Conservation (phyloP, 2,329 filamentous ascomycete species). For the Epichloe scottii region DNA sequence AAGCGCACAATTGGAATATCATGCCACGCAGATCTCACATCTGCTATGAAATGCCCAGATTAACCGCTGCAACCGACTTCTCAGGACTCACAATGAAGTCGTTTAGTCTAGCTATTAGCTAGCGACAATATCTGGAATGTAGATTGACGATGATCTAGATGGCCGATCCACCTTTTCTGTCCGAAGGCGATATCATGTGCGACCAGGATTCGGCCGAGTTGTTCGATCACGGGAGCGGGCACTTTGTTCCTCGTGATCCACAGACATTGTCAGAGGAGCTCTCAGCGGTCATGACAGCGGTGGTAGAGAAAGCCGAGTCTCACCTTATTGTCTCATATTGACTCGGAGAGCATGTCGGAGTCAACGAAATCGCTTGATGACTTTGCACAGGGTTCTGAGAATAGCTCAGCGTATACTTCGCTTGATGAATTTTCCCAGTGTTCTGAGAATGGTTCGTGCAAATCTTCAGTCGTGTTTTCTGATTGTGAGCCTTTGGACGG, state of each 20-base stretch:
- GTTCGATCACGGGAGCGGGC: conserved; percentile 55
- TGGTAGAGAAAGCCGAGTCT: background rate
- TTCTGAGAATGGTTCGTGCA: background rate
- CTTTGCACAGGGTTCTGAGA: background rate
- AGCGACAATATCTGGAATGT: background rate
- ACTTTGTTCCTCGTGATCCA: conserved; percentile 45
- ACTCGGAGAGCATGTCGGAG: background rate
- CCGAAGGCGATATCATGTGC: conserved; percentile 28
- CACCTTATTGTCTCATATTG: background rate
- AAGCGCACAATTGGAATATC: background rate
- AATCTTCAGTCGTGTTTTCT: background rate
- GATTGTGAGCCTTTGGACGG: background rate
- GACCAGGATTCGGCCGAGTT: conserved; percentile 44
- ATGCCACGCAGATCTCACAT: background rate
- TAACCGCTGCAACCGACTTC: background rate
- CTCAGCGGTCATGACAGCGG: conserved; percentile 7
- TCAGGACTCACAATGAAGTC: background rate
- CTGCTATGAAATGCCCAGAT: background rate
- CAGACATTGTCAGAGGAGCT: conserved; percentile 36
- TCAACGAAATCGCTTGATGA: background rate
- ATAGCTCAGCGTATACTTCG: background rate
- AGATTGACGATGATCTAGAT: background rate
- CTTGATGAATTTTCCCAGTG: background rate
- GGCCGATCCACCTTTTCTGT: background rate
- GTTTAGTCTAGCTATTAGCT: background rate